Conservation (phyloP, 2,329 filamentous ascomycete species). For the Herpotrichia juniperi region DNA sequence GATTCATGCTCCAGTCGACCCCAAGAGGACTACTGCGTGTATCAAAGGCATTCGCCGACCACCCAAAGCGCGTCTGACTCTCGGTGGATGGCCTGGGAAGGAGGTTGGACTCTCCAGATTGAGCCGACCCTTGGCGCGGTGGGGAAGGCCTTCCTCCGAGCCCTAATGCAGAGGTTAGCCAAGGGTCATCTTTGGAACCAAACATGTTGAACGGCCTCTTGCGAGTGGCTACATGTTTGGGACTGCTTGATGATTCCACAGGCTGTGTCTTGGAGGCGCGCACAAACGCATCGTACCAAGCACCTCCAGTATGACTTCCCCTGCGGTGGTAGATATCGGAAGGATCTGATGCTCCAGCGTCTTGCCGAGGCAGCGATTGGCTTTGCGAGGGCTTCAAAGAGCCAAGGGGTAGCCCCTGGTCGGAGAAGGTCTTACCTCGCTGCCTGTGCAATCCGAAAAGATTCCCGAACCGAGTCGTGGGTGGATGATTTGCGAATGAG, state of each 20-base stretch:
- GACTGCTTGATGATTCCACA: conserved; percentile 37
- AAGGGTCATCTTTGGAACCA: conserved; percentile 58
- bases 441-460: conserved; percentile 67
- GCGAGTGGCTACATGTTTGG: conserved; percentile 47
- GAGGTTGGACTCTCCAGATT: conserved; percentile 54
- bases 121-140: conserved; percentile 72
- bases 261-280: conserved; percentile 43
- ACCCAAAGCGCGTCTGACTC: conserved; percentile 46
- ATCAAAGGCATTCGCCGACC: conserved; percentile 45
- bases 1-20: conserved; percentile 49
- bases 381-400: conserved; percentile 74
- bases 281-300: conserved; percentile 61
- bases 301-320: conserved; percentile 60
- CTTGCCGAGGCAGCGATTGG: conserved; percentile 74
- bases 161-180: conserved; percentile 51
- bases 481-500: conserved; percentile 56
- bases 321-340: conserved; percentile 58
- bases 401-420: conserved; percentile 69
- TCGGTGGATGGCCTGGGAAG: conserved; percentile 47
- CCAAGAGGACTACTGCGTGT: conserved; percentile 48
- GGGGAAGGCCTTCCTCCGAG: conserved; percentile 49
- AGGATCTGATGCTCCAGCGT: conserved; percentile 52
- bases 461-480: conserved; percentile 60
- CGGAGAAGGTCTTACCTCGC: conserved; percentile 65
- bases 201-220: conserved; percentile 59